These are phyloP conservation scores for Mortierella sp. DNA, from an alignment of 371 early-diverging fungal genomes.

Conservation along the genomic window DNA sequence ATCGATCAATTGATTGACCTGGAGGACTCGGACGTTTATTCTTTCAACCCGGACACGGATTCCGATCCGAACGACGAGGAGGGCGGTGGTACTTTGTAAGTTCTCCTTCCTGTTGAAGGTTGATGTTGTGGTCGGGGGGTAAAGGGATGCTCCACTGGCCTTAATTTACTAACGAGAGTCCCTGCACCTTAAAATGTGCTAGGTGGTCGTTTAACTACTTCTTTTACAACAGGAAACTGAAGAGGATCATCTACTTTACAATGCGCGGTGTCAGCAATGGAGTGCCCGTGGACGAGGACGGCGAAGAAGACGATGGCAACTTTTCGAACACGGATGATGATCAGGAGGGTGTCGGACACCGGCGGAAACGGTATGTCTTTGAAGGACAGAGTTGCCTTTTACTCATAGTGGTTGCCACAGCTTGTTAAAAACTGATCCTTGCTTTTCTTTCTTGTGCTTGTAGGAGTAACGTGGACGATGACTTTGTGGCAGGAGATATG, in stretches of 20 bases:
- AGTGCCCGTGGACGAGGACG: conserved; percentile 25
- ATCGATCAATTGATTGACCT: conserved; percentile 87
- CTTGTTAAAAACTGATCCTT: not conserved
- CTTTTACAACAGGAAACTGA: conserved; percentile 91
- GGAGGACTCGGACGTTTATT: conserved; percentile 89
- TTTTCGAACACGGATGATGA: conserved; percentile 48
- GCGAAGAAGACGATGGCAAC: conserved; percentile 38
- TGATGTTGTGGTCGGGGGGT: too few species aligned
- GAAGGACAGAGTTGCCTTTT: not conserved
- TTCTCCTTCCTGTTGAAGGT: not conserved
- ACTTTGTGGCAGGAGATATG: conserved; percentile 54
- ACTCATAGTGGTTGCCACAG: not conserved
- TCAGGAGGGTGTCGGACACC: conserved; percentile 36
- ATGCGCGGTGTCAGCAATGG: conserved; percentile 77
- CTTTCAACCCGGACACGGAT: conserved; percentile 87
- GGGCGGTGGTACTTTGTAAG: conserved; percentile 69
- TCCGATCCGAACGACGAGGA: conserved; percentile 91
- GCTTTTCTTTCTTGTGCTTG: not conserved
- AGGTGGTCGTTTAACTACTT: conserved; percentile 97
- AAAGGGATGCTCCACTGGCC: too few species aligned
- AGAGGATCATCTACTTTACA: conserved; percentile 92
- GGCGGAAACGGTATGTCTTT: conserved; percentile 39
- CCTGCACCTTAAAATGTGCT: not conserved
- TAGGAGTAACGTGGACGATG: conserved; percentile 32
- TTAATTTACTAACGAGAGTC: too few species aligned